Conservation (phyloP, 2,329 filamentous ascomycete species). For the Claviceps humidiphila region DNA sequence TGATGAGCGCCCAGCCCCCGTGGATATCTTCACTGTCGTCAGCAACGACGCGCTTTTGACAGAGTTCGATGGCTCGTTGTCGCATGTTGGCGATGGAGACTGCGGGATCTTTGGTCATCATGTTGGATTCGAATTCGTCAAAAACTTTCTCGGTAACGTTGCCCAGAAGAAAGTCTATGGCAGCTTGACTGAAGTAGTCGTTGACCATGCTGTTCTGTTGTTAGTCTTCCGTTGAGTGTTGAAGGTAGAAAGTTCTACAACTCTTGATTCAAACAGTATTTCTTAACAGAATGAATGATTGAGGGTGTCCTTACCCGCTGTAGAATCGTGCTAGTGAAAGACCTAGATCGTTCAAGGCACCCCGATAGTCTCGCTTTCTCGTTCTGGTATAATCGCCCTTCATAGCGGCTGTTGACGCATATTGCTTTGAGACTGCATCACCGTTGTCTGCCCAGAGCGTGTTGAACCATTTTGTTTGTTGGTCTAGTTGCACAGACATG, state of each 20-base stretch:
- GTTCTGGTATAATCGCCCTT: constrained; percentile 96
- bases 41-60: constrained; percentile 72
- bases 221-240: constrained; percentile 5
- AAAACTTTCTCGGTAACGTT: constrained; percentile 78
- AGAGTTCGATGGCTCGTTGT: constrained; percentile 80
- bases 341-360: constrained; percentile 81
- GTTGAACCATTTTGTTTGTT: constrained; percentile 86
- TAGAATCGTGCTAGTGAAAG: constrained; percentile 70
- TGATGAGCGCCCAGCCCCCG: constrained; percentile 79
- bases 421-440: constrained; percentile 89
- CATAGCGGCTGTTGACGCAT: constrained; percentile 86
- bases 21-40: constrained; percentile 76
- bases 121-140: constrained; percentile 84
- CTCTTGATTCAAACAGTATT: too few relatives aligned
- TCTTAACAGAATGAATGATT: neutral
- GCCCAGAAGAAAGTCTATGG: constrained; percentile 86
- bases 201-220: constrained; percentile 70
- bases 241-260: too few relatives aligned
- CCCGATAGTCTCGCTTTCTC: constrained; percentile 77
- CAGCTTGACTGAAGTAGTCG: constrained; percentile 91
- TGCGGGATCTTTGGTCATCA: constrained; percentile 86
- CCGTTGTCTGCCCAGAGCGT: constrained; percentile 95
- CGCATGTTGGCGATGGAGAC: constrained; percentile 75
- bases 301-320: constrained; percentile 39
- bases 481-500: constrained; percentile 62